Percentiles rank a stretch among this genome's conserved stretches.
phyloP scores from a whole-genome alignment of 768 basidiomycete species.

The Collybia sordida region DNA sequence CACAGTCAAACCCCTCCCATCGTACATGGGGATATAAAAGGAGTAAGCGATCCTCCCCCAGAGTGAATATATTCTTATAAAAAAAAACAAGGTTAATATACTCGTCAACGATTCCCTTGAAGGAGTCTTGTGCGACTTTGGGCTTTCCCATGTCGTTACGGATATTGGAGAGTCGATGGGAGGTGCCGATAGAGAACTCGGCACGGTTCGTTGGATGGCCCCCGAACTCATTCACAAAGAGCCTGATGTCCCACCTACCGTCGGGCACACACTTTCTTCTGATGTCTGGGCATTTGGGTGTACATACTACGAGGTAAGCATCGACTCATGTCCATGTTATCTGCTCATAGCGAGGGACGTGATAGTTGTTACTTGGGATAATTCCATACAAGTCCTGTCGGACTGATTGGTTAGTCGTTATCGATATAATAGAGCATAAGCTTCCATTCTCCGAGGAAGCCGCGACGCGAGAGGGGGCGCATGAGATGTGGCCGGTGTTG shows the following conservation, averaged over 20 bases:
- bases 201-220: slow-evolving; percentile 32
- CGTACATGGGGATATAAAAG: slow-evolving; percentile 28
- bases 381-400: too few relatives aligned
- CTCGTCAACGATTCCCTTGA: slow-evolving; percentile 37
- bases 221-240: slow-evolving; percentile 25
- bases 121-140: slow-evolving; percentile 46
- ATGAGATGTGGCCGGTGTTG: too few relatives aligned
- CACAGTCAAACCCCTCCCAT: slow-evolving; percentile 39
- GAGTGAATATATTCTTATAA: neutral
- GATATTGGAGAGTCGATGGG: slow-evolving; percentile 22
- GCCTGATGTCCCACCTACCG: slow-evolving; percentile 11
- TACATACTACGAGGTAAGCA: slow-evolving; percentile 29
- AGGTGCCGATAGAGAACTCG: slow-evolving; percentile 22
- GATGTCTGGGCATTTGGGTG: slow-evolving; percentile 37
- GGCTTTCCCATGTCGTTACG: slow-evolving; percentile 34
- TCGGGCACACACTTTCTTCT: slow-evolving; percentile 13
- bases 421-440: too few relatives aligned
- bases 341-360: too few relatives aligned
- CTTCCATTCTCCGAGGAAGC: too few relatives aligned
- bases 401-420: too few relatives aligned
- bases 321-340: neutral
- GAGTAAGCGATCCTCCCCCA: slow-evolving; percentile 13
- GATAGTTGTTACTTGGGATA: too few relatives aligned
- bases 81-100: slow-evolving; percentile 37
- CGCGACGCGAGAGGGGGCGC: too few relatives aligned